Evolutionary conservation across 768 basidiomycete species (phyloP).

Genomic region (Gloeophyllum trabeum): DNA sequence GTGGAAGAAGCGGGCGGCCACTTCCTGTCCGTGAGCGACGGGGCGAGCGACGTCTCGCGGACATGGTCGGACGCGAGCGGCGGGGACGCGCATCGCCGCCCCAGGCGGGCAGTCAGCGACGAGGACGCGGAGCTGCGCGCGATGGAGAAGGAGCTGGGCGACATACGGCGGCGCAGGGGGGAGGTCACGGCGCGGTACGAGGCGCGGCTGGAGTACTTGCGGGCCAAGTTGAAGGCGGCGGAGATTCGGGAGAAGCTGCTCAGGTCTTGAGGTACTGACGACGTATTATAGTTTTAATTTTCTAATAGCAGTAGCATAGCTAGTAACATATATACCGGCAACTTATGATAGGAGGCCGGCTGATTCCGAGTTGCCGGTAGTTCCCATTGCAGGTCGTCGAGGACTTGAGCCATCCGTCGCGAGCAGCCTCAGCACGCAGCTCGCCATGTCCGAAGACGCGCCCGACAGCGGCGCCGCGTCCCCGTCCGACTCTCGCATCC

Average conservation of each 20-base stretch:
- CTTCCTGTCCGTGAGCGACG: not conserved
- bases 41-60: too few species aligned
- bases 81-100: conserved; percentile 4
- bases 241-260: conserved; percentile 75
- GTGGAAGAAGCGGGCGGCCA: conserved; percentile 29
- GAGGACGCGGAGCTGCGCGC: conserved; percentile 25
- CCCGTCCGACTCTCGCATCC: conserved; percentile 16
- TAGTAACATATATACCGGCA: not conserved
- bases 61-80: conserved; percentile 17
- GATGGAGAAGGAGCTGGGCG: conserved; percentile 50
- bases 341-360: not conserved
- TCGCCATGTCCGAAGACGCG: conserved; percentile 21
- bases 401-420: not conserved
- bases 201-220: conserved; percentile 65
- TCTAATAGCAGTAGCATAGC: too few species aligned
- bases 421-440: too few species aligned
- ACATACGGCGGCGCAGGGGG: conserved; percentile 56
- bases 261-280: conserved; percentile 40
- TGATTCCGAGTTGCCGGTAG: not conserved
- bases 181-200: conserved; percentile 69
- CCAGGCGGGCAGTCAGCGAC: conserved; percentile 11
- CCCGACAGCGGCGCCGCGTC: conserved; percentile 30
- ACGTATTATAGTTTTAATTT: too few species aligned
- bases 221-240: conserved; percentile 74
- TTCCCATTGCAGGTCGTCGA: not conserved